A percentile compares a stretch with the other conserved stretches of the same genome.
phyloP scores from a whole-genome alignment of 345 rosid species.

The Iberis pinnata region DNA sequence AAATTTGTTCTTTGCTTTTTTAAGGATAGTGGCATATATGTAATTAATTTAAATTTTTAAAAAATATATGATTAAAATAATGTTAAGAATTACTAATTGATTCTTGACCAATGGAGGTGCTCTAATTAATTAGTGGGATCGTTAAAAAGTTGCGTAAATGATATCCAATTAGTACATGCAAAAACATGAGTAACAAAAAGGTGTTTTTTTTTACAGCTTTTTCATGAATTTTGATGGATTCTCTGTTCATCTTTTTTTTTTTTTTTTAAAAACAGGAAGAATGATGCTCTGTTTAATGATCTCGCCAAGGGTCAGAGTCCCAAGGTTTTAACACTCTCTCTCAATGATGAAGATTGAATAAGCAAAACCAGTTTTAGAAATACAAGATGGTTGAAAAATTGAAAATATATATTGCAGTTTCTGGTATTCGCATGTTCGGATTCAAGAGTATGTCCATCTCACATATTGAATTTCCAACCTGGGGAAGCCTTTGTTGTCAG shows the following conservation, averaged over 20 bases:
- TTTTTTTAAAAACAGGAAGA: conserved; percentile 39
- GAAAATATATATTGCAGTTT: conserved; percentile 39
- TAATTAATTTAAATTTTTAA: neutral
- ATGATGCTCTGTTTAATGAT: conserved; percentile 46
- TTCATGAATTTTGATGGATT: neutral
- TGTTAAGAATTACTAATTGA: too few relatives aligned
- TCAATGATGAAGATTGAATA: conserved; percentile 17
- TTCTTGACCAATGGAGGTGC: too few relatives aligned
- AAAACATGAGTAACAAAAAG: neutral
- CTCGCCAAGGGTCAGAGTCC: conserved; percentile 84
- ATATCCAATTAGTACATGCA: conserved; percentile 9
- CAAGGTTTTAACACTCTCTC: conserved; percentile 46
- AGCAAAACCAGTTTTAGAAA: conserved; percentile 4
- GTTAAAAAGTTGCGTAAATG: neutral
- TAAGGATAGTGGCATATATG: too few relatives aligned
- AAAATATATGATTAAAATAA: too few relatives aligned
- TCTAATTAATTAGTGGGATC: conserved; percentile 9
- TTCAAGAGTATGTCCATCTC: conserved; percentile 93
- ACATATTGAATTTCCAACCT: conserved; percentile 72
- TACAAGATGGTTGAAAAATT: neutral
- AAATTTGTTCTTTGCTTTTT: too few relatives aligned
- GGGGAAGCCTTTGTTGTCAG: conserved; percentile 93
- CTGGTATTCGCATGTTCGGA: conserved; percentile 95
- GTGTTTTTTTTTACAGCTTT: neutral
- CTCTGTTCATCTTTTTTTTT: neutral